Base-by-base conservation (phyloP, 169 alveolate genomes). In the Plasmodium reichenowi region DNA sequence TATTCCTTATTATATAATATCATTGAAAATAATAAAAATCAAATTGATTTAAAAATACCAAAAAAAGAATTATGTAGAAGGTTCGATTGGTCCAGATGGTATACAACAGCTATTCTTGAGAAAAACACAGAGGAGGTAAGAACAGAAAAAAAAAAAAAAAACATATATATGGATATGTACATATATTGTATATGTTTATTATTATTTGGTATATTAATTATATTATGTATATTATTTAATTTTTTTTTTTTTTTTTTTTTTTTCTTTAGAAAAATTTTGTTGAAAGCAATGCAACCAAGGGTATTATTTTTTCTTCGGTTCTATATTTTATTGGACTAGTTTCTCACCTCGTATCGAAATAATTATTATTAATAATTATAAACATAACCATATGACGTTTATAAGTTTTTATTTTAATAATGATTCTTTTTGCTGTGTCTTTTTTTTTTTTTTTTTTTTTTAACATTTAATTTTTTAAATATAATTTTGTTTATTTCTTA, bases 11-110 rank as follows among this genome's bases (percentile, higher is more conserved):
- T 85, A 59, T 32, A 72, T 24, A 50, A 24, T 50, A 64, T 80
- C n/a, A 52, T 85, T 17, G 87, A 63, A 59, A 85, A 17, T 26
- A 72, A 43, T 60, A 71, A 20, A 60, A 86, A 72, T 7, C 26
- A 85, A 22, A 48, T 85, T 20, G 92, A 85, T 4, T 38, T 85
- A 38, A 71, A 85, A 71, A 32, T 85, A 43, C 92, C 92, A 7
- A 85, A 85, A 71, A 85, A 85, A 64, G 86, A 72, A 59, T 73
- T 85, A 13, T 85, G 92, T 62, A 85, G 87, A 22, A 85, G 92
- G 58, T 70, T 85, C 54, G 92, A 85, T 47, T 85, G 92, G 92
- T 85, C 92, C 2, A 71, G 86, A 17, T 50, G 63, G 68, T 85
- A 71, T 56, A 70, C 67, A 47, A 32, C 63, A 1, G 72, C 62